A percentile compares a stretch with the other conserved stretches of the same genome.
These are phyloP conservation scores for Cryptococcus deneoformans DNA, from an alignment of 1,284 basidiomycete genomes.

Conservation along the genomic window DNA sequence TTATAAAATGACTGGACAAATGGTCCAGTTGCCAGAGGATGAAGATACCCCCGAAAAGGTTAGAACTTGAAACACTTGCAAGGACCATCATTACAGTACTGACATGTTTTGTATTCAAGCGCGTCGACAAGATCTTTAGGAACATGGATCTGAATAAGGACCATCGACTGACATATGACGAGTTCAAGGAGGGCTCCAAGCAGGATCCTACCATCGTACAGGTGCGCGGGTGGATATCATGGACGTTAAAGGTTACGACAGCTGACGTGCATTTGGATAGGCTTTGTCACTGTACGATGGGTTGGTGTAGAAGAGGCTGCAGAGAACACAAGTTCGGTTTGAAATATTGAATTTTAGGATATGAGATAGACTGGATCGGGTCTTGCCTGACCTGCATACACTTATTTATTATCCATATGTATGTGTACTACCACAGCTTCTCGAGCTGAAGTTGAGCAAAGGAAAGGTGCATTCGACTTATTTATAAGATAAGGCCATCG, in stretches of 20 bases:
- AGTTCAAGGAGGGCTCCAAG: constrained; percentile 96
- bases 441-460: neutral
- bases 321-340: no score
- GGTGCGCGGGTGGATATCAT: constrained; percentile 53
- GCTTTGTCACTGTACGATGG: constrained; percentile 57
- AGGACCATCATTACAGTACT: neutral
- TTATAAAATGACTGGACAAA: constrained; percentile 99
- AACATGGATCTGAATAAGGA: constrained; percentile 93
- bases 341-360: no score
- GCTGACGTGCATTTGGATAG: constrained; percentile 22
- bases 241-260: neutral
- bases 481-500: neutral
- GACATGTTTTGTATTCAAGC: constrained; percentile 53
- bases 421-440: no score
- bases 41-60: constrained; percentile 99
- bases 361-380: no score
- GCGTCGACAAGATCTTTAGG: constrained; percentile 93
- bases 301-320: constrained; percentile 38
- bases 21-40: constrained; percentile 96
- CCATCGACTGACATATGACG: constrained; percentile 82
- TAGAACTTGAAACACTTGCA: constrained; percentile 11
- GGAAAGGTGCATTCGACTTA: neutral
- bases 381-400: no score
- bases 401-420: no score
- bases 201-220: constrained; percentile 98